Conservation (phyloP, 2,329 filamentous ascomycete genomes). For the Neonectria coccinea region DNA sequence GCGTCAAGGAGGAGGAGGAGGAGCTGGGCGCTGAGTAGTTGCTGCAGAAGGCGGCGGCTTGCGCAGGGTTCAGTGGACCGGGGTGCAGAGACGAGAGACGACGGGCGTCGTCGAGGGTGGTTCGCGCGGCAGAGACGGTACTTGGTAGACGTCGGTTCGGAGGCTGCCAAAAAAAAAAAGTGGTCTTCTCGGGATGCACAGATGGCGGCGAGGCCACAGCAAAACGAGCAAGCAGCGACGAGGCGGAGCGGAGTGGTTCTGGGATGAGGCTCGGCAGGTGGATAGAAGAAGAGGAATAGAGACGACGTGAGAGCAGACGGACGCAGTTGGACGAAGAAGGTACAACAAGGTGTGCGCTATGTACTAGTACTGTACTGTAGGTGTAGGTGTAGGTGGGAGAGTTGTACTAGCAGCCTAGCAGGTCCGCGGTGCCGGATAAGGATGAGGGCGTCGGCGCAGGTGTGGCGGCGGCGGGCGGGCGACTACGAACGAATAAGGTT, state of each 20-base stretch:
- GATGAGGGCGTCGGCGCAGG: constrained; percentile 35
- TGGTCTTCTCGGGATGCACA: background rate
- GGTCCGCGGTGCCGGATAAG: constrained; percentile 41
- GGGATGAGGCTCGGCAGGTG: constrained; percentile 20
- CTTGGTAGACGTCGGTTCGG: background rate
- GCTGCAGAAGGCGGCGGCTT: constrained; percentile 24
- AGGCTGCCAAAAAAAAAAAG: background rate
- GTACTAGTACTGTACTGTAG: background rate
- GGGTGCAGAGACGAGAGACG: constrained; percentile 16
- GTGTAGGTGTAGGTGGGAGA: constrained; percentile 14
- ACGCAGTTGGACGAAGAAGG: constrained; percentile 11
- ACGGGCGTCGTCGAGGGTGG: background rate
- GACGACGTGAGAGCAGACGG: background rate
- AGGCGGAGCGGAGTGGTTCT: constrained; percentile 9
- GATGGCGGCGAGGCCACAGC: background rate
- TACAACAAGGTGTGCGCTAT: constrained; percentile 16
- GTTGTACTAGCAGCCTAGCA: constrained; percentile 10
- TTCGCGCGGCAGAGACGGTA: constrained; percentile 5
- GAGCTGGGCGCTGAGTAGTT: constrained; percentile 28
- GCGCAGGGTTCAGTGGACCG: constrained; percentile 28
- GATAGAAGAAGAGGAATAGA: constrained; percentile 6
- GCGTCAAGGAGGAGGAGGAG: constrained; percentile 32
- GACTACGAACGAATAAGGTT: constrained; percentile 43
- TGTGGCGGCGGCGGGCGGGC: constrained; percentile 41
- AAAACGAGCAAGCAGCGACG: background rate